A percentile compares a stretch with the other conserved stretches of the same genome.
phyloP scores from a whole-genome alignment of 306 rosid genomes.

The Ormosia emarginata region DNA sequence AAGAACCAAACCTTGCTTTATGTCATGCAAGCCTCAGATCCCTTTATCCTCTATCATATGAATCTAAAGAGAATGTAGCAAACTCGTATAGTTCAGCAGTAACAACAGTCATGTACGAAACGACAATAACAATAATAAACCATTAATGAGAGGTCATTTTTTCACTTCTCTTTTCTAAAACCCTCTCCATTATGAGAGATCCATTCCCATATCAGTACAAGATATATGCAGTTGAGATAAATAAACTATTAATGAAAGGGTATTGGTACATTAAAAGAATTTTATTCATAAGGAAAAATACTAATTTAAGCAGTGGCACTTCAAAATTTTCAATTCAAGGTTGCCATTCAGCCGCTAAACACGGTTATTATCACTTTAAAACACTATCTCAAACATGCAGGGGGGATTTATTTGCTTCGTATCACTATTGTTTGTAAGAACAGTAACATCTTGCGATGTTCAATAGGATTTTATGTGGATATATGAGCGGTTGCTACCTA shows the following conservation, averaged over 20 bases:
- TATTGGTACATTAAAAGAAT: background rate
- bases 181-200: background rate
- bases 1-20: background rate
- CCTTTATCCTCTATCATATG: background rate
- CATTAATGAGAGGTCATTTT: too few species aligned
- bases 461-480: background rate
- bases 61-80: too few species aligned
- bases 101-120: too few species aligned
- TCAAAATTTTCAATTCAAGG: background rate
- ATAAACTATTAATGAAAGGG: background rate
- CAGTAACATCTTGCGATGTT: background rate
- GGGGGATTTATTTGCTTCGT: background rate
- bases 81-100: too few species aligned
- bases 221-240: too few species aligned
- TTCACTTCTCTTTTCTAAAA: too few species aligned
- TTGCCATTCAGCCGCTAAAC: too few species aligned
- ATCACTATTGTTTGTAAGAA: background rate
- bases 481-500: background rate
- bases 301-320: background rate
- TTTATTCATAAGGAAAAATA: too few species aligned
- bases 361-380: background rate
- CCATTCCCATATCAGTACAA: background rate
- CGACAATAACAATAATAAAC: too few species aligned
- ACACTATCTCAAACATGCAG: background rate
- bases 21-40: background rate